Base-by-base conservation (phyloP, 768 basidiomycete species). In the Rhizopogon rudus region DNA sequence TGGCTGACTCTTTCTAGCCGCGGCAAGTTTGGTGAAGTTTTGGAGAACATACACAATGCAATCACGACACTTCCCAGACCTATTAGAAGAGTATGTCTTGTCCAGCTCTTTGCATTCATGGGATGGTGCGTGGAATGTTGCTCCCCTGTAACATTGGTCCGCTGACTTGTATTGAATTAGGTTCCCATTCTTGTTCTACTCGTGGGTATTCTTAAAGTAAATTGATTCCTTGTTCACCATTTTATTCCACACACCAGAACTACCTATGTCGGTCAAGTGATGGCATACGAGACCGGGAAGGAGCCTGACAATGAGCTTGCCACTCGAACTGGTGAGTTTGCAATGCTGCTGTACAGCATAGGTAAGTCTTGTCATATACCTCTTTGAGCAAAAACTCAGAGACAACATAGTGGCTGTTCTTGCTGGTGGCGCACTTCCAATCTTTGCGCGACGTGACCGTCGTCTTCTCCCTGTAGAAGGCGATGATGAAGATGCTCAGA, bases 101-200 rank as follows among this genome's bases (percentile, higher is more conserved):
- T 97, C 3, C 95, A 98, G 65, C 71, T 98, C 16, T 95, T 92
- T 66, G 94, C 95, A 2, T 98, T 96, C 68, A 96, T 96, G 92
- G 93, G 92, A 60, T 98, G 95, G 91, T 88, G 62, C 29, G 83
- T 72, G 22, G 10, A 0, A 12, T 43, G 46, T 16, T 28, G 39
- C 20, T 53, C 42, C 25, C 43, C 42, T 43, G 44, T 37, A 41
- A 46, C 22, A 9, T 37, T 5, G 29, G 16, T 33, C 46, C 54
- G 41, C 40, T 63, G 46, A 51, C 62, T 20, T 51, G 28, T 25
- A 25, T 28, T 54, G 44, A 20, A 41, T 12, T 43, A 88, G 89
- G 92, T 98, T 98, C 65, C 95, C 95, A 1, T 98, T 94, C 76
- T 76, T 97, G 40, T 97, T 98, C 71, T 94, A 93, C 63, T 82